Evolutionary conservation across 805 yeast genomes (phyloP).

Genomic region (Komagataella pseudopastoris): DNA sequence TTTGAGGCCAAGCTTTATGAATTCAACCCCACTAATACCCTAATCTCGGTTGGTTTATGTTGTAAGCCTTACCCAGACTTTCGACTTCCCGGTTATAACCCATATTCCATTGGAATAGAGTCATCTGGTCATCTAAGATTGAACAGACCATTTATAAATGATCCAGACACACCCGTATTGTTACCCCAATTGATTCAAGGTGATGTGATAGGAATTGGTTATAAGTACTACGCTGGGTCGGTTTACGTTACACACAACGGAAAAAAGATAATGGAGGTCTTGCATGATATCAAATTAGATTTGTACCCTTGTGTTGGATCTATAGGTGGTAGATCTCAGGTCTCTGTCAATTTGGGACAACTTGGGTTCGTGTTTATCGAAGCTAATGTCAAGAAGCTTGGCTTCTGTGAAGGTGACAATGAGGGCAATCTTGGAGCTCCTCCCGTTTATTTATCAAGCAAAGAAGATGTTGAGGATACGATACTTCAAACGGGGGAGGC

Average conservation of each 20-base stretch:
- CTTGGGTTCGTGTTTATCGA: slow-evolving; percentile 83
- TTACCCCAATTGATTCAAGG: slow-evolving; percentile 38
- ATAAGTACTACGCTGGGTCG: slow-evolving; percentile 31
- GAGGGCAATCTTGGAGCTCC: slow-evolving; percentile 26
- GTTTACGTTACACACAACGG: slow-evolving; percentile 44
- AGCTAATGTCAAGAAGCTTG: slow-evolving; percentile 56
- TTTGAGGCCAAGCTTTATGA: slow-evolving; percentile 47
- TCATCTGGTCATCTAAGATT: slow-evolving; percentile 58
- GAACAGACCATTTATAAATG: slow-evolving; percentile 43
- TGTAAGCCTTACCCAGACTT: slow-evolving; percentile 68
- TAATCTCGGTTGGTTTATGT: slow-evolving; percentile 51
- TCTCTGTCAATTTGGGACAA: slow-evolving; percentile 59
- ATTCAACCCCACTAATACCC: slow-evolving; percentile 26
- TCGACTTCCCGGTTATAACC: slow-evolving; percentile 61
- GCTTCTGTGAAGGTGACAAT: slow-evolving; percentile 36
- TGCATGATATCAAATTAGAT: slow-evolving; percentile 33
- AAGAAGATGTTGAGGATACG: slow-evolving; percentile 23
- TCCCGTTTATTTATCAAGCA: slow-evolving; percentile 16
- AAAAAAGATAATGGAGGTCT: slow-evolving; percentile 33
- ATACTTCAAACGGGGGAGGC: slow-evolving; percentile 61
- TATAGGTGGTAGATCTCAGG: slow-evolving; percentile 31
- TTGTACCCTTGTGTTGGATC: slow-evolving; percentile 44
- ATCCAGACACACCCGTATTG: slow-evolving; percentile 28
- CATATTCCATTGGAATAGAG: slow-evolving; percentile 61
- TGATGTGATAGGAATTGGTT: slow-evolving; percentile 44